Evolutionary conservation across 441 rosid genomes (phyloP), one percentile per base, ranked within the genome.

Genomic region (Eutrema salsugineum): DNA sequence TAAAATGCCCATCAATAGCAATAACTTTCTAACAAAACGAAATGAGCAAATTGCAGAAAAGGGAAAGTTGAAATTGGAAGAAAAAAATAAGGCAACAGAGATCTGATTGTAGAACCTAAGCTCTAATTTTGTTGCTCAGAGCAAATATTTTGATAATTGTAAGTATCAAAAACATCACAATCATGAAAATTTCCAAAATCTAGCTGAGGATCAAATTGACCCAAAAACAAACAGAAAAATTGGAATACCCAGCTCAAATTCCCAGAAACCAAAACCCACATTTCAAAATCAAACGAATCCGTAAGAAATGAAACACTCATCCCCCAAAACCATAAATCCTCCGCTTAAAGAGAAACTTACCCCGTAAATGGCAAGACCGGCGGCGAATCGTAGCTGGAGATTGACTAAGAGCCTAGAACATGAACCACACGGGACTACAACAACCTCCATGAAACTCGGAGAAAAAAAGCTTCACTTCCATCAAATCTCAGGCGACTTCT

Each of bases 401-500:
- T 49, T 60, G 63, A 80, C 54, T 73, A 86, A 19, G 66, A 71
- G 65, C n/a, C 43, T 57, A 48, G 71, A 32, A 56, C 83, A 83
- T 74, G 86, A 71, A 72, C 85, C 46, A 49, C 71, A 55, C 27
- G 67, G 84, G 58, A 63, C 56, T 54, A 79, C 36, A 72, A 81
- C 56, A 72, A 81, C 56, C 96, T 89, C 99, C 99, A 94, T 94
- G 87, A 83, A 79, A 84, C 55, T 76, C 55, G 55, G 39, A 79
- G 70, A 67, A 79, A 68, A 66, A 66, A 63, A 79, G 78, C 75
- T 75, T 71, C 73, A 82, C 82, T 89, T 82, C 96, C 96, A 88
- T 92, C 83, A 87, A 88, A 85, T 75, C 80, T 43, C 83, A 67
- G 28, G 79, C 78, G 77, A 78, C 20, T 76, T 76, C 58, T 76